Conservation (phyloP, 2,329 filamentous ascomycete genomes). For the Diplodia seriata region DNA sequence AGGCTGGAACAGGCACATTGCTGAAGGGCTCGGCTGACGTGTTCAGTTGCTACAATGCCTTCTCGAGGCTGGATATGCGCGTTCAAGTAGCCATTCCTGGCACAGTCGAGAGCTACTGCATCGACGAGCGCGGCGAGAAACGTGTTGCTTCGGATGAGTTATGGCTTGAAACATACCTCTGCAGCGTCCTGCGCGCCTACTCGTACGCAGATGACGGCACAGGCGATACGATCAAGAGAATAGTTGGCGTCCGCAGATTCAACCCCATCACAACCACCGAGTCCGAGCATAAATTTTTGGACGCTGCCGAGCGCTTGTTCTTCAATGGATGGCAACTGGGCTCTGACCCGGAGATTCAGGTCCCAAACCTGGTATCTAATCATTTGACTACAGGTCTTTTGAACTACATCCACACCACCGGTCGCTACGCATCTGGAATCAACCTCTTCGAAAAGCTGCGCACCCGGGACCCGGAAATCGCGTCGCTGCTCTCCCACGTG, state of each 20-base stretch:
- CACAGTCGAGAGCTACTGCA: conserved; percentile 94
- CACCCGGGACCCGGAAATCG: conserved; percentile 88
- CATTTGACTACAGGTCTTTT: conserved; percentile 92
- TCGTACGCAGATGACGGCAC: conserved; percentile 96
- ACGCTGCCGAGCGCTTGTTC: conserved; percentile 92
- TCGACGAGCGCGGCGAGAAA: conserved; percentile 96
- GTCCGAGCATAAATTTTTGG: conserved; percentile 92
- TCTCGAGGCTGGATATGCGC: conserved; percentile 96
- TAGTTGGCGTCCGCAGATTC: conserved; percentile 95
- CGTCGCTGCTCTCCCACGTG: conserved; percentile 87
- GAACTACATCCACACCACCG: conserved; percentile 94
- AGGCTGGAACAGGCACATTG: conserved; percentile 36
- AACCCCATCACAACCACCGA: conserved; percentile 99
- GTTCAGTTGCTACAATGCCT: conserved; percentile 92
- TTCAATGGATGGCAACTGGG: conserved; percentile 96
- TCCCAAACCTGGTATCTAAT: conserved; percentile 95
- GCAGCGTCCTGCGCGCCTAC: conserved; percentile 91
- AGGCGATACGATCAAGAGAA: conserved; percentile 93
- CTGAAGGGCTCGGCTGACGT: conserved; percentile 41
- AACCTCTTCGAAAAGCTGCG: conserved; percentile 97
- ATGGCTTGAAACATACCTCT: conserved; percentile 97
- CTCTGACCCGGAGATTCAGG: conserved; percentile 95
- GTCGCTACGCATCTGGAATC: conserved; percentile 91
- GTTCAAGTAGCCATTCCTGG: conserved; percentile 97
- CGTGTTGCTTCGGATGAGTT: conserved; percentile 90